Conservation (phyloP, 2,329 filamentous ascomycete species). For the Cadophora malorum region DNA sequence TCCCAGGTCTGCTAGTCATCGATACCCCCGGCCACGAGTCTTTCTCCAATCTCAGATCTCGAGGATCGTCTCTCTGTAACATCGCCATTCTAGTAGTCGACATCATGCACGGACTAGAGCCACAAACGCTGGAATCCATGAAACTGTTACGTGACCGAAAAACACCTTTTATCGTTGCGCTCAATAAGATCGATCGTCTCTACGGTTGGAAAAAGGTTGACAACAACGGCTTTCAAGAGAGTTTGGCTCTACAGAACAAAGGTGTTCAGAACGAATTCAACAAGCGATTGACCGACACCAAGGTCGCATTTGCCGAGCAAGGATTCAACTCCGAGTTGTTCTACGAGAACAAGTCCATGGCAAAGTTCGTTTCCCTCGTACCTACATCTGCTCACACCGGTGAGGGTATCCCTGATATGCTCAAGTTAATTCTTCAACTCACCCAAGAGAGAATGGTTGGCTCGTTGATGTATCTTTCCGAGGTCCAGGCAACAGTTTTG, state of each 20-base stretch:
- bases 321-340: slow-evolving; percentile 97
- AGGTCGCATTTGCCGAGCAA: slow-evolving; percentile 92
- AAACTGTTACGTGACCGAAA: slow-evolving; percentile 88
- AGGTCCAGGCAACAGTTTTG: slow-evolving; percentile 96
- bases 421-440: slow-evolving; percentile 90
- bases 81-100: slow-evolving; percentile 99
- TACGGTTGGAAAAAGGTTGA: slow-evolving; percentile 99
- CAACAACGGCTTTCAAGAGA: slow-evolving; percentile 98
- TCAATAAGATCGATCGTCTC: slow-evolving; percentile 99
- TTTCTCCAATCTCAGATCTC: slow-evolving; percentile 96
- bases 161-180: slow-evolving; percentile 96
- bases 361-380: slow-evolving; percentile 91
- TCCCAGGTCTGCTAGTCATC: slow-evolving; percentile 94
- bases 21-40: slow-evolving; percentile 99
- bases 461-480: slow-evolving; percentile 96
- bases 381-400: slow-evolving; percentile 98
- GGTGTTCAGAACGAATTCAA: slow-evolving; percentile 93
- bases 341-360: slow-evolving; percentile 98
- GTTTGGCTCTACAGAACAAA: slow-evolving; percentile 87
- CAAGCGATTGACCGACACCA: slow-evolving; percentile 88
- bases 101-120: slow-evolving; percentile 99
- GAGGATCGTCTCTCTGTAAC: slow-evolving; percentile 98
- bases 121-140: slow-evolving; percentile 97
- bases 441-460: slow-evolving; percentile 98
- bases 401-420: slow-evolving; percentile 97